Evolutionary conservation across 305 asterid species (phyloP).

Genomic region (Fraxinus nigra): DNA sequence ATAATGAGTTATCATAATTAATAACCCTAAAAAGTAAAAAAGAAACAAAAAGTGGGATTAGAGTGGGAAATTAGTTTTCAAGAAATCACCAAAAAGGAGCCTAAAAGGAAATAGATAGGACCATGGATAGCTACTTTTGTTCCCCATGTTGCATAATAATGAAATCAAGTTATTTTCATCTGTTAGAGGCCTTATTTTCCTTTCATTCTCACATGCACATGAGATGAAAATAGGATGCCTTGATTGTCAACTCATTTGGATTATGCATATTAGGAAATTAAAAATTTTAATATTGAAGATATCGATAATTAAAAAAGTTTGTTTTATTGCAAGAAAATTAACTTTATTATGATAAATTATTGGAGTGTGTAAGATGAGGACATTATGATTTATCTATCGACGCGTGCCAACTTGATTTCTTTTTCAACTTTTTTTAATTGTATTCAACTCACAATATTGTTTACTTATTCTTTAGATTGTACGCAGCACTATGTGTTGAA

Average conservation of each 20-base stretch:
- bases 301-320: neutral
- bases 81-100: neutral
- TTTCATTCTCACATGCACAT: conserved; percentile 23
- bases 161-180: conserved; percentile 27
- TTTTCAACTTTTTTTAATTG: neutral
- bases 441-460: neutral
- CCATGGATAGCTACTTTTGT: conserved; percentile 19
- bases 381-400: neutral
- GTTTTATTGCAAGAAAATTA: neutral
- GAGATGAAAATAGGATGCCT: neutral
- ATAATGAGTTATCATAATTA: conserved; percentile 2
- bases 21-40: neutral
- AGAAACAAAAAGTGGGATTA: neutral
- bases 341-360: neutral
- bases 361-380: neutral
- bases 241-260: neutral
- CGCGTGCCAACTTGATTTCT: neutral
- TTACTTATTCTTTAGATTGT: neutral
- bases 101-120: neutral
- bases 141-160: conserved; percentile 25
- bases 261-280: neutral
- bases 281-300: neutral
- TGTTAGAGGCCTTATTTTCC: neutral
- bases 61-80: neutral
- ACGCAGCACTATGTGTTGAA: neutral